Conservation (phyloP, 257 asterid species). For the Nicotiana paniculata region DNA sequence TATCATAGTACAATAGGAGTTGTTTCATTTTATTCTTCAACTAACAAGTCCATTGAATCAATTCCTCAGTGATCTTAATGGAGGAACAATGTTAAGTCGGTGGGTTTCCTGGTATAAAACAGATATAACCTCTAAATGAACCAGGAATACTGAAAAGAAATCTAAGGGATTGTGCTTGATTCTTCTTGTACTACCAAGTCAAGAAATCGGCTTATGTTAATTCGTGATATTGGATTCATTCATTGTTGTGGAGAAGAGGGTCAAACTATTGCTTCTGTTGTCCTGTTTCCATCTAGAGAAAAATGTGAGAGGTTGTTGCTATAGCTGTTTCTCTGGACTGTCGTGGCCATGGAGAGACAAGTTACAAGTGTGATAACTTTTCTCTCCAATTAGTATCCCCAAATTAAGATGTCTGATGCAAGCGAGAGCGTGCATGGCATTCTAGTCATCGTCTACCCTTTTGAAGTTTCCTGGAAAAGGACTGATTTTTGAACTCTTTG, state of each 20-base stretch:
- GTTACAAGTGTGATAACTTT: background rate
- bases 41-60: too few species aligned
- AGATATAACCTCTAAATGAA: slow-evolving; percentile 69
- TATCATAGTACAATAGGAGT: too few species aligned
- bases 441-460: background rate
- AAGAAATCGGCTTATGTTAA: slow-evolving; percentile 5
- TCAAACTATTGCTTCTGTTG: slow-evolving; percentile 51
- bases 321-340: slow-evolving; percentile 94
- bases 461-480: background rate
- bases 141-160: slow-evolving; percentile 69
- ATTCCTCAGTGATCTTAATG: slow-evolving; percentile 74
- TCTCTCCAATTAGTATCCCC: background rate
- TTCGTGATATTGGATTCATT: too few species aligned
- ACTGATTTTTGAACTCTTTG: background rate
- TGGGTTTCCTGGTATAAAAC: slow-evolving; percentile 48
- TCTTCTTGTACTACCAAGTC: background rate
- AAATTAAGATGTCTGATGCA: background rate
- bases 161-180: slow-evolving; percentile 47
- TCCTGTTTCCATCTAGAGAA: slow-evolving; percentile 45
- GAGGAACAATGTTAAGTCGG: slow-evolving; percentile 67
- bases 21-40: too few species aligned
- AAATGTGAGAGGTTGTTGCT: slow-evolving; percentile 90
- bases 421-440: background rate
- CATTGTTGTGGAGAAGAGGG: too few species aligned
- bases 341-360: slow-evolving; percentile 44